A percentile compares a stretch with the other conserved stretches of the same genome.
phyloP scores from a whole-genome alignment of 1,284 basidiomycete genomes.

The Irpex sp. region DNA sequence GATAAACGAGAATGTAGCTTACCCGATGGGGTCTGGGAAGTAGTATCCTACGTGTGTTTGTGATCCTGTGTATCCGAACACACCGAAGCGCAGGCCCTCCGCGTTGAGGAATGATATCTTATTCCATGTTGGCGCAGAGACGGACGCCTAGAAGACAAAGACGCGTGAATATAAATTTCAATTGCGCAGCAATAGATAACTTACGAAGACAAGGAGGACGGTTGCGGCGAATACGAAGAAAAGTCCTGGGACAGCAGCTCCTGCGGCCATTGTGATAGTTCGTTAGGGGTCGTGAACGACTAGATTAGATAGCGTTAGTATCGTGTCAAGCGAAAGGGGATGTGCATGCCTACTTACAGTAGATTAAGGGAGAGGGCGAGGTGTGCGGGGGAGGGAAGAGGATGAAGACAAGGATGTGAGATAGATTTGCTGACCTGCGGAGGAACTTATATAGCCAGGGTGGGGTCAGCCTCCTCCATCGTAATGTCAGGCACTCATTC shows the following conservation, averaged over 20 bases:
- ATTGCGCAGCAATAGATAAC: constrained; percentile 19
- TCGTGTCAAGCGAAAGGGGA: not conserved
- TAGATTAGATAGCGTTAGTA: not conserved
- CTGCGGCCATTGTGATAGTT: constrained; percentile 30
- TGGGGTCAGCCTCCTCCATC: not conserved
- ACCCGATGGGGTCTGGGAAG: constrained; percentile 41
- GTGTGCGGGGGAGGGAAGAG: constrained; percentile 3
- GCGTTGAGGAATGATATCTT: constrained; percentile 65
- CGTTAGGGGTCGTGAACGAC: constrained; percentile 16
- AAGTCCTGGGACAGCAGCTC: constrained; percentile 44
- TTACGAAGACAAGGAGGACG: constrained; percentile 65
- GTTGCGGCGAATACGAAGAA: constrained; percentile 57
- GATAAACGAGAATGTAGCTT: constrained; percentile 18
- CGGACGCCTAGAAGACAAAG: constrained; percentile 42
- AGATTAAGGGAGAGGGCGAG: not conserved
- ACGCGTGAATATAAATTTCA: not conserved
- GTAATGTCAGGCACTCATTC: constrained; percentile 2
- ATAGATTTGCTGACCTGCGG: constrained; percentile 2
- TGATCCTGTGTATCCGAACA: constrained; percentile 74
- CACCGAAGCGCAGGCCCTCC: constrained; percentile 56
- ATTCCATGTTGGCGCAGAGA: constrained; percentile 73
- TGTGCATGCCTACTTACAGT: not conserved
- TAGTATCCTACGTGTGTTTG: constrained; percentile 50
- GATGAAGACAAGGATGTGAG: not conserved
- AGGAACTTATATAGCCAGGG: constrained; percentile 3